A percentile compares a stretch with the other conserved stretches of the same genome.
Conservation (phyloP, 306 rosid species). For the Quercus wislizeni region DNA sequence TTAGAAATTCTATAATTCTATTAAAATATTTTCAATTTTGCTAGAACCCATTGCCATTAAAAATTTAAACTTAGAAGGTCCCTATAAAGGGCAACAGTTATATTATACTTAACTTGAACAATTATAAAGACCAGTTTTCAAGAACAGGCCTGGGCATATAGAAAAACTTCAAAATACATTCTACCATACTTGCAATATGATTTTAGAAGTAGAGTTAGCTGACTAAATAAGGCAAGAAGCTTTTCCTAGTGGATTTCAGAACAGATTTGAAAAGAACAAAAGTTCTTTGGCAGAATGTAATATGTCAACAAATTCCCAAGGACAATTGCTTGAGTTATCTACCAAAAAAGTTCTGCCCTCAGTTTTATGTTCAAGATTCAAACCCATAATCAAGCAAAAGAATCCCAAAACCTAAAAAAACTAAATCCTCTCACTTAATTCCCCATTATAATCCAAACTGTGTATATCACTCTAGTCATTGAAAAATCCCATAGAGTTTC, state of each 20-base stretch:
- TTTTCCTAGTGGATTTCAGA: neutral
- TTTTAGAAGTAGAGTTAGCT: neutral
- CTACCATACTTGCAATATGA: neutral
- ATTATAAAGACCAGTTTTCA: neutral
- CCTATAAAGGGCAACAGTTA: neutral
- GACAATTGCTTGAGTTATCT: neutral
- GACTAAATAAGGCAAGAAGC: neutral
- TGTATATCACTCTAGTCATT: neutral
- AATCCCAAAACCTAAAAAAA: neutral
- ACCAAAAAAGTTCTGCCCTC: neutral
- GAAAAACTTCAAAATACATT: neutral
- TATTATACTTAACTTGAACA: neutral
- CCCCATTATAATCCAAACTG: neutral
- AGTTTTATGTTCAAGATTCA: constrained; percentile 3
- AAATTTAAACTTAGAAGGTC: no score
- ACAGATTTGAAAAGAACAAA: neutral
- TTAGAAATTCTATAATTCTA: neutral
- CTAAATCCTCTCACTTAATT: neutral
- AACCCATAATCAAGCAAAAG: neutral
- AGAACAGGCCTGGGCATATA: neutral
- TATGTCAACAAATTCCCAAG: neutral
- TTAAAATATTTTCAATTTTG: neutral
- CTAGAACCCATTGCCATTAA: neutral
- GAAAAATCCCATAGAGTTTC: neutral
- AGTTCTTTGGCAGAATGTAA: neutral